Evolutionary conservation across 805 yeast species (phyloP).

Genomic region (Hanseniaspora pseudoguilliermondii): DNA sequence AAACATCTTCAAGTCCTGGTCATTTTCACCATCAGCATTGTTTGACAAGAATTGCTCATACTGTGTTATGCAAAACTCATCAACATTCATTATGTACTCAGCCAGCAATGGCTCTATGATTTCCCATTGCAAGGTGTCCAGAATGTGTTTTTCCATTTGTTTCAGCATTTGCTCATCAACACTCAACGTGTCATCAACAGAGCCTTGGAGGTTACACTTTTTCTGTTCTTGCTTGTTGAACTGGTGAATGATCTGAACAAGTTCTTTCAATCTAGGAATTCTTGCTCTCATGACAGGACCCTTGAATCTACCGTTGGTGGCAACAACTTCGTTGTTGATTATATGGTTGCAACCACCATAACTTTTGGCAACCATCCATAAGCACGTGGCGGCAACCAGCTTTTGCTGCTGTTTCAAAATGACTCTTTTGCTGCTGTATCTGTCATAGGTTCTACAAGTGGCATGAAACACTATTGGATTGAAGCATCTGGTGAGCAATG

Average conservation of each 20-base stretch:
- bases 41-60: conserved; percentile 26
- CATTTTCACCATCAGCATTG: conserved; percentile 6
- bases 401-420: conserved; percentile 80
- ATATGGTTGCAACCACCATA: conserved; percentile 63
- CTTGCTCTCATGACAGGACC: conserved; percentile 66
- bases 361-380: conserved; percentile 87
- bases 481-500: conserved; percentile 50
- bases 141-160: conserved; percentile 69
- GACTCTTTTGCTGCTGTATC: conserved; percentile 79
- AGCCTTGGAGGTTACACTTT: conserved; percentile 45
- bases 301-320: conserved; percentile 46
- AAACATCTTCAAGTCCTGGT: conserved; percentile 9
- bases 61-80: conserved; percentile 33
- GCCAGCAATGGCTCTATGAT: conserved; percentile 50
- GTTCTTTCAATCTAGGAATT: conserved; percentile 60
- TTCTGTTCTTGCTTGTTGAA: conserved; percentile 23
- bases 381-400: conserved; percentile 77
- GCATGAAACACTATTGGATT: conserved; percentile 50
- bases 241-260: conserved; percentile 32
- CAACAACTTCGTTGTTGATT: conserved; percentile 36
- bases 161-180: conserved; percentile 49
- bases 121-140: conserved; percentile 60
- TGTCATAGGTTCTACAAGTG: conserved; percentile 67
- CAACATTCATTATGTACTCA: conserved; percentile 35
- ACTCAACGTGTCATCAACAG: background rate